Base-by-base conservation (phyloP, 805 yeast genomes). In the Komagataella pseudopastoris region DNA sequence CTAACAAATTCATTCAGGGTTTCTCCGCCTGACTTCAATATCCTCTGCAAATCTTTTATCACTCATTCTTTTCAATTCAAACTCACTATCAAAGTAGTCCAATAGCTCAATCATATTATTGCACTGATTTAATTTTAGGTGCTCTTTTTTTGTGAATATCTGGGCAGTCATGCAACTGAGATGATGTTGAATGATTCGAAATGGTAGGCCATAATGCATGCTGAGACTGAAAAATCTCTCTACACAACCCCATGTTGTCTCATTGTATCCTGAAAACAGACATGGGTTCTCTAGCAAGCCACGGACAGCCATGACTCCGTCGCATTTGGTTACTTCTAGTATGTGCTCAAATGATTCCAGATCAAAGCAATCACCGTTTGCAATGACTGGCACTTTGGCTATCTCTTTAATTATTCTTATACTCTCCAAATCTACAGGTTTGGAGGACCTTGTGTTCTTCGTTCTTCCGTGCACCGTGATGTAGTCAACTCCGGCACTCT, bases 261-360 rank as follows among this genome's bases (percentile, higher is more conserved):
- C 71, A 0, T 70, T 69, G 60, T 65, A 77, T 0, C 95, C 96
- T 1, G 85, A 77, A 67, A 93, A 93, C 56, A 93, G 60, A 0
- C 90, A 95, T 0, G 99, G 99, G 63, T 93, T 93, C 24, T 77
- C 71, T 50, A 93, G 68, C 2, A 88, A 71, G 0, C 99, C 99
- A 55, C 99, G 70, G 1, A 87, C 99, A 2, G 97, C 84, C 99
- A 93, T 93, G 6, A 93, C 85, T 6, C 98, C 99, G 62, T 88
- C 93, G 45, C 80, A 88, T 1, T 85, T 84, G 0, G 98, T 89
- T 50, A 63, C 63, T 10, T 75, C 68, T 0, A 79, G 78, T 23
- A 91, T 90, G 17, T 63, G 61, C 46, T 69, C 59, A n/a, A 85
- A 83, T 62, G 88, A 96, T 16, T 71, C 68, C 22, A 80, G 66